Evolutionary conservation across 2,329 filamentous ascomycete genomes (phyloP).

Genomic region (Xylaria sp.): DNA sequence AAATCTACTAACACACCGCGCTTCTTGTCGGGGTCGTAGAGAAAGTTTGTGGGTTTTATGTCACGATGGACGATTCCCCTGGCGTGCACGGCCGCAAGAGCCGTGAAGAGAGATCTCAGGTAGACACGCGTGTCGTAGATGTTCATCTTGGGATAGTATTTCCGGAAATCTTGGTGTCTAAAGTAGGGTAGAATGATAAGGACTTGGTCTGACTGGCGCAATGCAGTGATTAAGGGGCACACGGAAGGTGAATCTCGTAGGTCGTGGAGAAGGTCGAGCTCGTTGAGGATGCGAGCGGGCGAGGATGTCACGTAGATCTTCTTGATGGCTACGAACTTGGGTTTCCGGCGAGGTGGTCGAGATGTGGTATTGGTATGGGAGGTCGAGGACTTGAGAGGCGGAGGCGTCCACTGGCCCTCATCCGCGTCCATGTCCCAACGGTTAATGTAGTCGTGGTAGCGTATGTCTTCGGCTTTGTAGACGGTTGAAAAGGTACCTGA

Average conservation of each 20-base stretch:
- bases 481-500: conserved; percentile 97
- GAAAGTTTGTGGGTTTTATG: conserved; percentile 97
- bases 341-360: conserved; percentile 57
- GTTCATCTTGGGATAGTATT: conserved; percentile 92
- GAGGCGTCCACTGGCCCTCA: conserved; percentile 74
- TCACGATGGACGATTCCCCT: conserved; percentile 91
- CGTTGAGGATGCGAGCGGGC: conserved; percentile 91
- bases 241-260: conserved; percentile 85
- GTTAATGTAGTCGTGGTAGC: conserved; percentile 85
- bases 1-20: conserved; percentile 98
- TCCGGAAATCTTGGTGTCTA: conserved; percentile 91
- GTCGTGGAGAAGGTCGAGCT: conserved; percentile 92
- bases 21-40: conserved; percentile 84
- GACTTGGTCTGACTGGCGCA: conserved; percentile 92
- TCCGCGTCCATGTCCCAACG: conserved; percentile 82
- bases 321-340: conserved; percentile 94
- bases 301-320: conserved; percentile 99
- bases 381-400: conserved; percentile 68
- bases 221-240: conserved; percentile 96
- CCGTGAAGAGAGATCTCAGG: conserved; percentile 87
- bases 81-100: conserved; percentile 83
- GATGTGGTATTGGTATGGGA: conserved; percentile 54
- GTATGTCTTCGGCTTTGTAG: conserved; percentile 95
- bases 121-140: conserved; percentile 89
- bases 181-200: conserved; percentile 96